phyloP scores from a whole-genome alignment of 306 rosid species.

The Cyamopsis tetragonoloba region DNA sequence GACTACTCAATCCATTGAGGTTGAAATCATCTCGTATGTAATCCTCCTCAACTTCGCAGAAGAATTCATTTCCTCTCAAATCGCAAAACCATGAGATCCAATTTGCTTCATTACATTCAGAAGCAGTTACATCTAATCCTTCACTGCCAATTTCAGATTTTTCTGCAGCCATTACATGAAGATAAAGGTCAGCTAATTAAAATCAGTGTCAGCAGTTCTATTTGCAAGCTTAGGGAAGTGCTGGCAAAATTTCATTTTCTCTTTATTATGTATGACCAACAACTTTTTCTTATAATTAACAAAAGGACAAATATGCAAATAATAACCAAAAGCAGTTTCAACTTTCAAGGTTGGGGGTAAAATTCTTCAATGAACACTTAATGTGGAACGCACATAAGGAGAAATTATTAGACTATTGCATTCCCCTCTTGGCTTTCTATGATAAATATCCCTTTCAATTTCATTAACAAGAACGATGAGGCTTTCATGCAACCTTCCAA shows the following conservation, averaged over 20 bases:
- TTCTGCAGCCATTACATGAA: constrained; percentile 41
- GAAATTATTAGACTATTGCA: no score
- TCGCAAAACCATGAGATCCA: constrained; percentile 93
- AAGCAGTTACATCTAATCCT: constrained; percentile 78
- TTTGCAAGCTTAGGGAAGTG: not conserved
- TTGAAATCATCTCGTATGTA: constrained; percentile 86
- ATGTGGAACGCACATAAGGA: no score
- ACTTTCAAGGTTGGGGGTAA: not conserved
- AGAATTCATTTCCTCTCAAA: constrained; percentile 82
- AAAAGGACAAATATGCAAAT: not conserved
- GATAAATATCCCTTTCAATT: no score
- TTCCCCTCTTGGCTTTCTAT: no score
- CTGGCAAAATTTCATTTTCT: not conserved
- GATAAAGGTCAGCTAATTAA: constrained; percentile 20
- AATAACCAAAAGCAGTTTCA: not conserved
- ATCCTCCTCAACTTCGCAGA: constrained; percentile 80
- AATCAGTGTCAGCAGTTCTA: not conserved
- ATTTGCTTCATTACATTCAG: constrained; percentile 76
- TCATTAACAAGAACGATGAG: no score
- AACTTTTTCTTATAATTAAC: no score
- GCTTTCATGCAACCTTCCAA: no score
- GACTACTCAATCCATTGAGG: constrained; percentile 79
- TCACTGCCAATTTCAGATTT: constrained; percentile 81
- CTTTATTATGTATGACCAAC: not conserved
- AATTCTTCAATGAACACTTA: no score